Conservation (phyloP, 805 yeast species). For the Kodamaea nitidulidarum region DNA sequence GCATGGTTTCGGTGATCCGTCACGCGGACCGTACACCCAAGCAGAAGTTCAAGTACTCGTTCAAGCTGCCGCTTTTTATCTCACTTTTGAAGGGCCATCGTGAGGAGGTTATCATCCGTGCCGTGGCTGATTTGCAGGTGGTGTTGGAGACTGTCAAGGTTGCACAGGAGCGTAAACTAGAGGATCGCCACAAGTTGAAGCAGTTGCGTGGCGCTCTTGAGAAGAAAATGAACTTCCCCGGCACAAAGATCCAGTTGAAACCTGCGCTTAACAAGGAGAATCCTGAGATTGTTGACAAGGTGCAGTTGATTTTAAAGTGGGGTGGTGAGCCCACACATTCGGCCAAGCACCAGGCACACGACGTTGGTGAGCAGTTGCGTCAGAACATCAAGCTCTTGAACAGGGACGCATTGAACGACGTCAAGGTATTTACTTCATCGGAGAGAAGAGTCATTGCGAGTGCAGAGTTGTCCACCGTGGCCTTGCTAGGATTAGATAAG, state of each 20-base stretch:
- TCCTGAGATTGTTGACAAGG: conserved; percentile 78
- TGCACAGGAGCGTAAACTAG: conserved; percentile 76
- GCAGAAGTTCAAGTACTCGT: conserved; percentile 94
- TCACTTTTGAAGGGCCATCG: conserved; percentile 88
- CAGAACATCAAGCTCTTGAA: conserved; percentile 86
- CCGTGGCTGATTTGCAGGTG: conserved; percentile 77
- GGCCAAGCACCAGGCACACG: conserved; percentile 89
- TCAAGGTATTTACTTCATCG: conserved; percentile 83
- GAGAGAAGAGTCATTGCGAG: conserved; percentile 93
- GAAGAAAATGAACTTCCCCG: conserved; percentile 87
- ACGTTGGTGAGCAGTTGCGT: conserved; percentile 92
- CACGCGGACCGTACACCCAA: conserved; percentile 99
- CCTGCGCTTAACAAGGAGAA: conserved; percentile 68
- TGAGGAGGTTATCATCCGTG: conserved; percentile 93
- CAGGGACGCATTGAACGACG: conserved; percentile 77
- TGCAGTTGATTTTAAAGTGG: conserved; percentile 95
- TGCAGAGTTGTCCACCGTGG: conserved; percentile 81
- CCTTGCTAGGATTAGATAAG: conserved; percentile 65
- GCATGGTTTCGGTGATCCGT: conserved; percentile 83
- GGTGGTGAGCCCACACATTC: conserved; percentile 99
- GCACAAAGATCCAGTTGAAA: conserved; percentile 92
- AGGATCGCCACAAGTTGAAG: conserved; percentile 71
- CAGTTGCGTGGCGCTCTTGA: conserved; percentile 81
- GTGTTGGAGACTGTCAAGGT: conserved; percentile 79
- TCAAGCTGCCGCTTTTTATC: conserved; percentile 80